Percentiles rank a stretch among this genome's conserved stretches.
Conservation (phyloP, 768 basidiomycete species). For the Kwoniella newhampshirensis region DNA sequence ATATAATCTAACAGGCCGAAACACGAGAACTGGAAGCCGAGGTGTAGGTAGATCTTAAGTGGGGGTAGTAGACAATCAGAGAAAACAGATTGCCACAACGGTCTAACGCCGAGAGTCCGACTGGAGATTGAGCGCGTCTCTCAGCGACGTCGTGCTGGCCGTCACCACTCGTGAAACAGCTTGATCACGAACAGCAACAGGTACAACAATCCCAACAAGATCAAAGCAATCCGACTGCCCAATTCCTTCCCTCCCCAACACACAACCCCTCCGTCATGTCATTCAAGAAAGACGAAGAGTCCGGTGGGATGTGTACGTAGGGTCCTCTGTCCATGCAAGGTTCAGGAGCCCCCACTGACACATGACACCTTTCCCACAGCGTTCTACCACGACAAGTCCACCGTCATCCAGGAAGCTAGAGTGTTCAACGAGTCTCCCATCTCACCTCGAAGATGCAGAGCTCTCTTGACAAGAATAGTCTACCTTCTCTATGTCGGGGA, state of each 20-base stretch:
- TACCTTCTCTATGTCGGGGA: slow-evolving; percentile 96
- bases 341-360: not conserved
- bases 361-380: slow-evolving; percentile 26
- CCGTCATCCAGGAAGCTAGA: slow-evolving; percentile 95
- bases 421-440: slow-evolving; percentile 99
- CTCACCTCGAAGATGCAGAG: slow-evolving; percentile 93
- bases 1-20: too few species aligned
- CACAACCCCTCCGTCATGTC: slow-evolving; percentile 56
- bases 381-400: slow-evolving; percentile 77
- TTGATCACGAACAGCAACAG: too few species aligned
- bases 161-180: not conserved
- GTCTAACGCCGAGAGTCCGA: too few species aligned
- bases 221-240: not conserved
- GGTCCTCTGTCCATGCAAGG: slow-evolving; percentile 44
- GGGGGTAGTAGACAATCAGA: too few species aligned
- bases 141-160: not conserved
- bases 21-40: too few species aligned
- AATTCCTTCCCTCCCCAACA: not conserved
- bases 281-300: slow-evolving; percentile 97
- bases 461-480: slow-evolving; percentile 91
- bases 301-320: slow-evolving; percentile 73
- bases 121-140: slow-evolving; percentile 1
- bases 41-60: too few species aligned
- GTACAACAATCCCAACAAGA: too few species aligned
- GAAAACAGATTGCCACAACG: not conserved